phyloP scores from a whole-genome alignment of 495 filamentous ascomycete species.

The Lasiosphaeris hirsuta region DNA sequence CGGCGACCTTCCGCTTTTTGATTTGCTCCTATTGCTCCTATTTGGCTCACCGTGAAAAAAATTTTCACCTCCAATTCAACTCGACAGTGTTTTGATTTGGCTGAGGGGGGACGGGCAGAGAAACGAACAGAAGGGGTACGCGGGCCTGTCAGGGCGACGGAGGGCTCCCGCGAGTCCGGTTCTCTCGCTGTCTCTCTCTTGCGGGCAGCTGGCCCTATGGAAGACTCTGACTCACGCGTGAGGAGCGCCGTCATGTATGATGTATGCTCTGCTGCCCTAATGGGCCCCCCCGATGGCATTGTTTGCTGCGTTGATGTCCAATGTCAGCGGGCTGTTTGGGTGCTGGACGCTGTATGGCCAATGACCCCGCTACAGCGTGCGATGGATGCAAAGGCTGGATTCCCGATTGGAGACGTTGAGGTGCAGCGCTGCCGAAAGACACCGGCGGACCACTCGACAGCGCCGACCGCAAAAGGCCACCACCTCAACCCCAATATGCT shows the following conservation, averaged over 20 bases:
- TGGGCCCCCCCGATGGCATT: constrained; percentile 23
- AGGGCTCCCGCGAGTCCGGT: constrained; percentile 12
- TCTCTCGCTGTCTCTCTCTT: constrained; percentile 11
- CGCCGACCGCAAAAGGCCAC: too few species aligned
- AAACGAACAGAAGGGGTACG: constrained; percentile 10
- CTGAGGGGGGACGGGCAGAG: constrained; percentile 15
- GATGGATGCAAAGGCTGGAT: constrained; percentile 33
- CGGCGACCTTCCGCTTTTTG: constrained; percentile 24
- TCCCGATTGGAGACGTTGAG: constrained; percentile 35
- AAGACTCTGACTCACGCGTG: constrained; percentile 34
- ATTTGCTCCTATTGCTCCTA: constrained; percentile 32
- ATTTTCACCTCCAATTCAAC: constrained; percentile 30
- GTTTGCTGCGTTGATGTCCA: constrained; percentile 48
- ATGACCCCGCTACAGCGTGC: constrained; percentile 29
- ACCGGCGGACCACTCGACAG: background rate
- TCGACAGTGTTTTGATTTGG: constrained; percentile 23
- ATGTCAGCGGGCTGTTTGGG: constrained; percentile 37
- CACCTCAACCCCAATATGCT: too few species aligned
- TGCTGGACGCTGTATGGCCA: constrained; percentile 35
- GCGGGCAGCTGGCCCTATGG: constrained; percentile 10
- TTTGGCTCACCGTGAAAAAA: constrained; percentile 35
- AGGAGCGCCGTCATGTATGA: constrained; percentile 25
- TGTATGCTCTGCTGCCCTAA: constrained; percentile 40
- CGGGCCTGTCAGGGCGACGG: constrained; percentile 13
- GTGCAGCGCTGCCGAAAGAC: constrained; percentile 8